phyloP scores from a whole-genome alignment of 2,329 filamentous ascomycete genomes.

The Dothistroma pini region DNA sequence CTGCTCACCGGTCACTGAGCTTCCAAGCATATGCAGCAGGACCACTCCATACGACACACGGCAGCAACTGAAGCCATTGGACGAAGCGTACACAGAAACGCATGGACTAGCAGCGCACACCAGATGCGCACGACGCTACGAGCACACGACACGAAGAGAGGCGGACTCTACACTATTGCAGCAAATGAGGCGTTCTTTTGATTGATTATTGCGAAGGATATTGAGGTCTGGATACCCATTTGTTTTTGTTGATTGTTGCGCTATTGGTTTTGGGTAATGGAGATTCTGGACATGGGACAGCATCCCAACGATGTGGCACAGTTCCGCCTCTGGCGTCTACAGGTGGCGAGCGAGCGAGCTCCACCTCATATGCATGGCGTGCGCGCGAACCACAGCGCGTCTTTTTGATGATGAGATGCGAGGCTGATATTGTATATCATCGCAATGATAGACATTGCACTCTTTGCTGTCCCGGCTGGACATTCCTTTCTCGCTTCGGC shows the following conservation, averaged over 20 bases:
- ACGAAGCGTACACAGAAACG: not conserved
- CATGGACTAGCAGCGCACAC: not conserved
- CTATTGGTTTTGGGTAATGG: not conserved
- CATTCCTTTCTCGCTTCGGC: not conserved
- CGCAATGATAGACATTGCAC: not conserved
- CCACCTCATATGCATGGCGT: not conserved
- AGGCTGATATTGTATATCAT: not conserved
- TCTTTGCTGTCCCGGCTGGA: not conserved
- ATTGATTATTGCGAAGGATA: conserved; percentile 2
- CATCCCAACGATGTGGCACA: not conserved
- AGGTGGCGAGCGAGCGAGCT: not conserved
- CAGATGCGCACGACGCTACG: not conserved
- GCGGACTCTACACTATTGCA: not conserved
- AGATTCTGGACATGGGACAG: not conserved
- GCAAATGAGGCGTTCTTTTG: conserved; percentile 5
- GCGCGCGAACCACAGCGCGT: not conserved
- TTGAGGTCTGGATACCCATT: conserved; percentile 22
- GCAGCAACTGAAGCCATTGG: not conserved
- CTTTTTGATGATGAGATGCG: not conserved
- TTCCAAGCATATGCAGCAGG: not conserved
- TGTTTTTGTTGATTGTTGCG: conserved; percentile 11
- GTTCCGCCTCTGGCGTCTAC: not conserved
- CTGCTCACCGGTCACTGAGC: not conserved
- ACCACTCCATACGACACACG: not conserved
- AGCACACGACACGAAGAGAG: not conserved